A percentile compares a stretch with the other conserved stretches of the same genome.
Evolutionary conservation across 768 basidiomycete species (phyloP).

Genomic region (Sarcodon aspratus): DNA sequence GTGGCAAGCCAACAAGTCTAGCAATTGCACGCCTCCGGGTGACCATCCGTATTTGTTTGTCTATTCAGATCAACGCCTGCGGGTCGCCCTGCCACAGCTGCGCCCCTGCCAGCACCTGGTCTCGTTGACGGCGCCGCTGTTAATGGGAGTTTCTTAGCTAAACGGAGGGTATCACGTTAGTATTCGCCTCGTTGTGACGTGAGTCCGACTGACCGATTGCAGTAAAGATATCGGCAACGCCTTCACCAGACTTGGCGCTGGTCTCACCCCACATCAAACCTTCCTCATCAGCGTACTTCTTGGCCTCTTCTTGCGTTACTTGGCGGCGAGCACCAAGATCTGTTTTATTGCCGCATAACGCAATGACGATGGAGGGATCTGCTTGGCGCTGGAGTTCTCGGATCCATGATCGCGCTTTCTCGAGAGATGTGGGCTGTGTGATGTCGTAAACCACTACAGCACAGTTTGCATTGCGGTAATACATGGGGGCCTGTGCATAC

Average conservation of each 20-base stretch:
- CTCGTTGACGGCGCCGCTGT: conserved; percentile 60
- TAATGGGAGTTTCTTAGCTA: conserved; percentile 85
- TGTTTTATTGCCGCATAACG: conserved; percentile 91
- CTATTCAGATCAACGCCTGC: conserved; percentile 78
- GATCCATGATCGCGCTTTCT: conserved; percentile 96
- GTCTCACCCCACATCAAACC: conserved; percentile 90
- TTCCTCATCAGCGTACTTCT: conserved; percentile 89
- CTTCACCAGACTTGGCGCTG: conserved; percentile 82
- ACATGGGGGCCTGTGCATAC: conserved; percentile 75
- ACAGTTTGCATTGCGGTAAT: conserved; percentile 91
- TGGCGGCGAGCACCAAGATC: conserved; percentile 81
- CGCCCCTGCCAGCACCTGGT: conserved; percentile 33
- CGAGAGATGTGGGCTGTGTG: conserved; percentile 81
- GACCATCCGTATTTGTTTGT: conserved; percentile 38
- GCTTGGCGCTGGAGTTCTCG: conserved; percentile 94
- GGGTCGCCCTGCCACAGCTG: conserved; percentile 37
- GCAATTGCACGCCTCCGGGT: conserved; percentile 70
- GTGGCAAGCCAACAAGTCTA: conserved; percentile 19
- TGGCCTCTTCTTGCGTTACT: conserved; percentile 78
- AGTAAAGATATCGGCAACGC: conserved; percentile 78
- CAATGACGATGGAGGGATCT: conserved; percentile 93
- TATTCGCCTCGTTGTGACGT: background rate
- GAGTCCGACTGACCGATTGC: conserved; percentile 54
- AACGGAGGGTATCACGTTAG: conserved; percentile 1
- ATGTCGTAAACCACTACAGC: conserved; percentile 96